Conservation (phyloP, 78 protist species). For the Tieghemostelium lacteum region DNA sequence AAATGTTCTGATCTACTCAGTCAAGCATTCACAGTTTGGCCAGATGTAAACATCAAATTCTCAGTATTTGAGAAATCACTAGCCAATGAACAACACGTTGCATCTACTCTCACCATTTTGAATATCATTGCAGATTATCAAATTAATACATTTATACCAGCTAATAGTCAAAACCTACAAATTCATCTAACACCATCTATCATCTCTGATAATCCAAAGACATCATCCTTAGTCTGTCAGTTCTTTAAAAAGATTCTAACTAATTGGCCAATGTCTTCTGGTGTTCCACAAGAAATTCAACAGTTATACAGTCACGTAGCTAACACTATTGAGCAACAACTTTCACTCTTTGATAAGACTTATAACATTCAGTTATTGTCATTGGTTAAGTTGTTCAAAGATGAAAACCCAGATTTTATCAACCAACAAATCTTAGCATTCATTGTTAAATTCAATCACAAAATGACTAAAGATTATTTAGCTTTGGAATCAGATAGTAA, state of each 20-base stretch:
- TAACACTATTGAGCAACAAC: background rate
- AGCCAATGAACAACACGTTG: conserved; percentile 17
- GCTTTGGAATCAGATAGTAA: background rate
- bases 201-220: conserved; percentile 55
- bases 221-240: conserved; percentile 17
- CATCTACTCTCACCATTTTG: conserved; percentile 71
- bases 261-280: conserved; percentile 17
- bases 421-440: conserved; percentile 17
- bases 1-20: conserved; percentile 52
- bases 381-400: conserved; percentile 15
- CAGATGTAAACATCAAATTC: conserved; percentile 75
- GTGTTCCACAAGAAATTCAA: conserved; percentile 4
- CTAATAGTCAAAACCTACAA: conserved; percentile 9
- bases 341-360: conserved; percentile 36
- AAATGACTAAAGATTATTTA: conserved; percentile 21
- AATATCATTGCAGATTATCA: conserved; percentile 45
- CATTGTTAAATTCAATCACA: conserved; percentile 14
- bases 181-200: conserved; percentile 4
- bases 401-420: conserved; percentile 20
- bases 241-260: conserved; percentile 17
- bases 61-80: conserved; percentile 76
- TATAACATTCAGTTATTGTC: background rate
- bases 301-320: conserved; percentile 16
- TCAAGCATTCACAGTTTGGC: conserved; percentile 70
- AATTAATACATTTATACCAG: conserved; percentile 12